phyloP scores from a whole-genome alignment of 2,329 filamentous ascomycete species.

The Uncinocarpus reesii region DNA sequence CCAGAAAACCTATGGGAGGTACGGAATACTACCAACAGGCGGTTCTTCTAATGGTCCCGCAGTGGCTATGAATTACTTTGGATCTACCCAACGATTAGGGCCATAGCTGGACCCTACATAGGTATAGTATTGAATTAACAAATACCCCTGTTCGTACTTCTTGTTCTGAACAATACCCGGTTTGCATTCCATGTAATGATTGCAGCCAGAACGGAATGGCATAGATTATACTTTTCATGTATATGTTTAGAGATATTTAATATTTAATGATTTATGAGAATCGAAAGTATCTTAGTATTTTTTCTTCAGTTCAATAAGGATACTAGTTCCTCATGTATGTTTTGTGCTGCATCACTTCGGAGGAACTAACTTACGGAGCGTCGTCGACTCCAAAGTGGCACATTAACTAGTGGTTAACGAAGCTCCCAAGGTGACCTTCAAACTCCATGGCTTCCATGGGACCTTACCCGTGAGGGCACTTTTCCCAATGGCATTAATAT shows the following conservation, averaged over 20 bases:
- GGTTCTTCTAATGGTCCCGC: slow-evolving; percentile 23
- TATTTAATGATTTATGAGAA: slow-evolving; percentile 6
- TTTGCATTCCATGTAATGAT: not conserved
- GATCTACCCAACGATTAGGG: slow-evolving; percentile 55
- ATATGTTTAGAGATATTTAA: slow-evolving; percentile 9
- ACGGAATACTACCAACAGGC: slow-evolving; percentile 68
- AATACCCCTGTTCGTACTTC: too few relatives aligned
- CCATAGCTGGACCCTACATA: slow-evolving; percentile 37
- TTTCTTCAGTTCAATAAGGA: too few relatives aligned
- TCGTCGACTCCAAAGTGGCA: too few relatives aligned
- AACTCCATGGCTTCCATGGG: slow-evolving; percentile 18
- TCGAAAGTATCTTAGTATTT: too few relatives aligned
- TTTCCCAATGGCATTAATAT: slow-evolving; percentile 33
- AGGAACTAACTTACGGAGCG: too few relatives aligned
- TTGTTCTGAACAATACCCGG: too few relatives aligned
- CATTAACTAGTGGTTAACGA: too few relatives aligned
- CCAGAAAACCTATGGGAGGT: slow-evolving; percentile 89
- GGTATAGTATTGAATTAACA: too few relatives aligned
- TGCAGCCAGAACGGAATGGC: not conserved
- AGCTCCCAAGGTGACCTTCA: too few relatives aligned
- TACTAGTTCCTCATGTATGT: too few relatives aligned
- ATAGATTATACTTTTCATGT: not conserved
- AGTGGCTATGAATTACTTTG: slow-evolving; percentile 51
- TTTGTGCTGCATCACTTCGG: too few relatives aligned
- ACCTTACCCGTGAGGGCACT: slow-evolving; percentile 22